phyloP scores from a whole-genome alignment of 352 stramenopile genomes.

The Globisporangium carolinianum region DNA sequence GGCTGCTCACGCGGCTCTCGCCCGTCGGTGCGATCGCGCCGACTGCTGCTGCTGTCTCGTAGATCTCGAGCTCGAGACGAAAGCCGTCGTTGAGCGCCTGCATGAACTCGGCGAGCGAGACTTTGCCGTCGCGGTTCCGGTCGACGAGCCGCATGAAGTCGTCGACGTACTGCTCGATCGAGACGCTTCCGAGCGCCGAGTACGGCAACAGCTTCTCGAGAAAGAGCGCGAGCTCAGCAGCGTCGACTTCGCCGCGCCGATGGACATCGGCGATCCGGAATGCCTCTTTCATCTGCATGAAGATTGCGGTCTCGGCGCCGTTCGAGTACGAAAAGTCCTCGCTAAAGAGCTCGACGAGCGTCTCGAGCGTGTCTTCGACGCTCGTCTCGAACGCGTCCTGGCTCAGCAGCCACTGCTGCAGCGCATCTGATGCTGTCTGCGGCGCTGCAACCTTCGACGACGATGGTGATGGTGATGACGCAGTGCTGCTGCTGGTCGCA shows the following conservation, averaged over 20 bases:
- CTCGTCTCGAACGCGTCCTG: constrained; percentile 7
- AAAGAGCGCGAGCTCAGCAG: too few species aligned
- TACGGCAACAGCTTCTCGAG: too few species aligned
- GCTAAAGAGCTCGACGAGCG: constrained; percentile 18
- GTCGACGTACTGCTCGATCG: too few species aligned
- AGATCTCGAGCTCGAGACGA: constrained; percentile 64
- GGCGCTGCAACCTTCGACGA: neutral
- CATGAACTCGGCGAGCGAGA: constrained; percentile 69
- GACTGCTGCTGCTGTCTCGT: constrained; percentile 18
- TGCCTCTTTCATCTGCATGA: constrained; percentile 26
- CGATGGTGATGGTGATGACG: neutral
- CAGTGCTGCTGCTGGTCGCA: neutral
- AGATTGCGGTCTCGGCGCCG: constrained; percentile 11
- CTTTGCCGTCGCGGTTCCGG: too few species aligned
- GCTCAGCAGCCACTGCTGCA: constrained; percentile 1
- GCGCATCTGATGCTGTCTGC: too few species aligned
- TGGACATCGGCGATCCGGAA: constrained; percentile 10
- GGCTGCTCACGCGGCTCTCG: neutral
- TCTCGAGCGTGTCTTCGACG: constrained; percentile 21
- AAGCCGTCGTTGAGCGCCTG: constrained; percentile 67
- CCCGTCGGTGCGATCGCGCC: neutral
- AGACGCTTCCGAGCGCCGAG: too few species aligned
- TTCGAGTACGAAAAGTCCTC: constrained; percentile 19
- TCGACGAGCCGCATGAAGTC: too few species aligned
- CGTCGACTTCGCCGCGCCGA: too few species aligned